phyloP scores from a whole-genome alignment of 768 basidiomycete species.

The Naganishia vaughanmartiniae region DNA sequence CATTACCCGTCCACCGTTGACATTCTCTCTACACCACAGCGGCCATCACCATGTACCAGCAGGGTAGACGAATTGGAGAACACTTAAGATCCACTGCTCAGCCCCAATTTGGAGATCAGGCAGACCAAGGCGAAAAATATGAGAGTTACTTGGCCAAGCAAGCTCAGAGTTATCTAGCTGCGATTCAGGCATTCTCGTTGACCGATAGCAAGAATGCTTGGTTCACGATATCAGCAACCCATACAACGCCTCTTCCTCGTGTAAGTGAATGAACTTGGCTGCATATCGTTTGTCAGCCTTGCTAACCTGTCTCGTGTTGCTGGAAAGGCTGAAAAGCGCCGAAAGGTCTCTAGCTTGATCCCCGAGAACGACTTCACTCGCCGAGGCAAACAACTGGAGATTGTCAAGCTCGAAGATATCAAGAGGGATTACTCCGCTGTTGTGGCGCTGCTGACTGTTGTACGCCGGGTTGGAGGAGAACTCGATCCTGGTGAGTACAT shows the following conservation, averaged over 20 bases:
- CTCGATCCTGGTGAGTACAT: conserved; percentile 24
- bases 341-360: conserved; percentile 69
- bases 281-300: background rate
- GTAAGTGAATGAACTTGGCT: background rate
- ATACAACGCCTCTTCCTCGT: background rate
- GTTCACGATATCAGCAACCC: conserved; percentile 43
- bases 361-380: conserved; percentile 67
- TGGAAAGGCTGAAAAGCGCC: conserved; percentile 67
- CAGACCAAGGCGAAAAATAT: conserved; percentile 51
- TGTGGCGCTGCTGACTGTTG: conserved; percentile 71
- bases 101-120: background rate
- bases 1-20: background rate
- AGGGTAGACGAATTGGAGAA: conserved; percentile 71
- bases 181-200: conserved; percentile 82
- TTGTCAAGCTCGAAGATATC: conserved; percentile 70
- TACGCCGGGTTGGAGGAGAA: conserved; percentile 49
- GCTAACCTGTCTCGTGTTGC: background rate
- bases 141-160: conserved; percentile 67
- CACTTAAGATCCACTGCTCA: background rate
- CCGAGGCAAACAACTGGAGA: conserved; percentile 68
- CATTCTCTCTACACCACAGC: conserved; percentile 57
- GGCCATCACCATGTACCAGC: conserved; percentile 87
- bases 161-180: conserved; percentile 68
- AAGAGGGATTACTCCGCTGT: conserved; percentile 61
- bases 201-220: conserved; percentile 78